Conservation (phyloP, 179 eudicot species). For the Drosera spatulata region DNA sequence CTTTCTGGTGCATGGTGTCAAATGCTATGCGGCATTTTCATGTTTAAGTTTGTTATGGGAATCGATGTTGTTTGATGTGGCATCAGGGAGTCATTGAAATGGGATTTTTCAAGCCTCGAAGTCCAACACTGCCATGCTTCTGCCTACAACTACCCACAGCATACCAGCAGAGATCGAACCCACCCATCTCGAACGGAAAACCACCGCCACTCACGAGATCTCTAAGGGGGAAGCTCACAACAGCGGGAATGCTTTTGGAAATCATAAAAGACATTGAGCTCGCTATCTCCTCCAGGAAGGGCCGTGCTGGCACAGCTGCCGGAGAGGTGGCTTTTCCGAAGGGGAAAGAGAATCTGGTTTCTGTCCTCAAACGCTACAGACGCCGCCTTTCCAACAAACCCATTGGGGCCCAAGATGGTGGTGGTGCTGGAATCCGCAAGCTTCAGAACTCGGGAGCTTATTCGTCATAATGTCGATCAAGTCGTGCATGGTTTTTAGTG, state of each 20-base stretch:
- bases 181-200: slow-evolving; percentile 41
- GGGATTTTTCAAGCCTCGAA: slow-evolving; percentile 71
- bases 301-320: slow-evolving; percentile 91
- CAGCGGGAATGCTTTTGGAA: slow-evolving; percentile 59
- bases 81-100: slow-evolving; percentile 66
- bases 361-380: slow-evolving; percentile 89
- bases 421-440: background rate
- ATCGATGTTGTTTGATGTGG: too few relatives aligned
- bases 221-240: slow-evolving; percentile 63
- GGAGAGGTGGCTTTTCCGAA: slow-evolving; percentile 97
- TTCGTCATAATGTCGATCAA: too few relatives aligned
- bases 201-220: slow-evolving; percentile 68
- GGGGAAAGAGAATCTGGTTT: slow-evolving; percentile 89
- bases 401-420: slow-evolving; percentile 26
- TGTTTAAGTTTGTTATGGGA: too few relatives aligned
- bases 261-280: slow-evolving; percentile 72
- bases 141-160: slow-evolving; percentile 74
- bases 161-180: slow-evolving; percentile 43
- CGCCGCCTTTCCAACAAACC: slow-evolving; percentile 70
- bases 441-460: too few relatives aligned
- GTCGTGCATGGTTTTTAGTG: too few relatives aligned
- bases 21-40: too few relatives aligned
- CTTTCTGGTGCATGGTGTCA: background rate
- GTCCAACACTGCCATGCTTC: slow-evolving; percentile 60
- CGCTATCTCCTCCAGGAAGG: slow-evolving; percentile 77